phyloP scores from a whole-genome alignment of 257 asterid genomes.

The Nicotiana benthamiana region DNA sequence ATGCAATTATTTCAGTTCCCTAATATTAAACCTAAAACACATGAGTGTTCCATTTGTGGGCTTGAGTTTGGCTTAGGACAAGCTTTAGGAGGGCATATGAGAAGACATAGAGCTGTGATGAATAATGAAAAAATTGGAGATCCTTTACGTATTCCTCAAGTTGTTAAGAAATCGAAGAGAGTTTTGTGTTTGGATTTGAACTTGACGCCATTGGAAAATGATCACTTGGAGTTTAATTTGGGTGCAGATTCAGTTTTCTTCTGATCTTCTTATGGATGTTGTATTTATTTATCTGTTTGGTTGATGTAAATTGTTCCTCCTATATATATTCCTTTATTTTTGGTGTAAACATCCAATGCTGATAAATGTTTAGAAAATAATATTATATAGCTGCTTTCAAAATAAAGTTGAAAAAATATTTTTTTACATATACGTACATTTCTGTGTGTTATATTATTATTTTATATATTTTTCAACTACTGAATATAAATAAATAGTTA shows the following conservation, averaged over 20 bases:
- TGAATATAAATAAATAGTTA: too few relatives aligned
- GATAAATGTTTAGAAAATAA: too few relatives aligned
- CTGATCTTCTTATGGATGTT: too few relatives aligned
- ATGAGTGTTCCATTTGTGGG: conserved; percentile 37
- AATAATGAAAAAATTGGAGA: neutral
- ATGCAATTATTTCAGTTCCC: neutral
- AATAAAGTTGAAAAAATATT: too few relatives aligned
- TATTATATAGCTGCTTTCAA: too few relatives aligned
- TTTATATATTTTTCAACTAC: too few relatives aligned
- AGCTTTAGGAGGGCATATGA: conserved; percentile 44
- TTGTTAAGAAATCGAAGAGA: conserved; percentile 14
- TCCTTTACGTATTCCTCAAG: neutral
- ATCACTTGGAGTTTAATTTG: conserved; percentile 16
- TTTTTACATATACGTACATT: too few relatives aligned
- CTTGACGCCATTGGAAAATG: conserved; percentile 32
- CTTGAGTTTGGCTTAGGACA: conserved; percentile 30
- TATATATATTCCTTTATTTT: too few relatives aligned
- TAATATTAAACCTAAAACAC: conserved; percentile 16
- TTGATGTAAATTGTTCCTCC: too few relatives aligned
- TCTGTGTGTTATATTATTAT: too few relatives aligned
- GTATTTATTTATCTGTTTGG: too few relatives aligned
- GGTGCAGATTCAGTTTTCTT: conserved; percentile 1
- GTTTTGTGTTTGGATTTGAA: conserved; percentile 34
- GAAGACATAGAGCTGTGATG: conserved; percentile 20
- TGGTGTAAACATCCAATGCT: too few relatives aligned